A percentile compares a stretch with the other conserved stretches of the same genome.
phyloP scores from a whole-genome alignment of 805 yeast genomes.

The Ogataea degrootiae region DNA sequence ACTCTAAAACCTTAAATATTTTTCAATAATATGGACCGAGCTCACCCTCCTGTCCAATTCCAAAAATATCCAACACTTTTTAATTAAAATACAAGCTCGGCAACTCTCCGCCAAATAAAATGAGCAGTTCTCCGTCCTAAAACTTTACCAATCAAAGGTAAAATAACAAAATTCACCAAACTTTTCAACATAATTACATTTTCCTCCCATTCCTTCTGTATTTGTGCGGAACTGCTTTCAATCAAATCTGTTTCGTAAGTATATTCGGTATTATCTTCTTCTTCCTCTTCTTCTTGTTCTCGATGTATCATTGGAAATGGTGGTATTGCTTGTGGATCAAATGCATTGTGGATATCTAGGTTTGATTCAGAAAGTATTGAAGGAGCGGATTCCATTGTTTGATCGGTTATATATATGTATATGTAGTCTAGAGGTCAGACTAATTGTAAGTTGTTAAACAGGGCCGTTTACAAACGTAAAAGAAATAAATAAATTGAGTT shows the following conservation, averaged over 20 bases:
- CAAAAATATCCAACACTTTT: background rate
- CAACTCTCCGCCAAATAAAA: conserved; percentile 27
- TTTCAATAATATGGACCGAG: too few relatives aligned
- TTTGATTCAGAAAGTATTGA: too few relatives aligned
- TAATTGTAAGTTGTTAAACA: too few relatives aligned
- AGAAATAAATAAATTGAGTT: too few relatives aligned
- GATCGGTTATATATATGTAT: too few relatives aligned
- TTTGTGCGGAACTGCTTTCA: conserved; percentile 31
- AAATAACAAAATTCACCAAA: conserved; percentile 52
- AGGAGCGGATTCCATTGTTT: too few relatives aligned
- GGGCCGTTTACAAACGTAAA: too few relatives aligned
- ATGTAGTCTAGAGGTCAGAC: too few relatives aligned
- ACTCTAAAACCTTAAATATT: too few relatives aligned
- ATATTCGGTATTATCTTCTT: conserved; percentile 17
- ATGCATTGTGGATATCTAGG: too few relatives aligned
- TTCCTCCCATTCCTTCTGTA: conserved; percentile 70
- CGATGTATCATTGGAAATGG: too few relatives aligned
- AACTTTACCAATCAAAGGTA: conserved; percentile 65
- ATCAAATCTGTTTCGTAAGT: conserved; percentile 29
- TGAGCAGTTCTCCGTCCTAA: conserved; percentile 59
- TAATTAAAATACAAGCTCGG: conserved; percentile 14
- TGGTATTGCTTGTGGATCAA: too few relatives aligned
- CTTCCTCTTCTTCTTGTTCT: background rate
- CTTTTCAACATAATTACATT: conserved; percentile 54
- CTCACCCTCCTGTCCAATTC: background rate